A percentile compares a stretch with the other conserved stretches of the same genome.
phyloP scores from a whole-genome alignment of 169 alveolate genomes.

The Plasmodium vivax region DNA sequence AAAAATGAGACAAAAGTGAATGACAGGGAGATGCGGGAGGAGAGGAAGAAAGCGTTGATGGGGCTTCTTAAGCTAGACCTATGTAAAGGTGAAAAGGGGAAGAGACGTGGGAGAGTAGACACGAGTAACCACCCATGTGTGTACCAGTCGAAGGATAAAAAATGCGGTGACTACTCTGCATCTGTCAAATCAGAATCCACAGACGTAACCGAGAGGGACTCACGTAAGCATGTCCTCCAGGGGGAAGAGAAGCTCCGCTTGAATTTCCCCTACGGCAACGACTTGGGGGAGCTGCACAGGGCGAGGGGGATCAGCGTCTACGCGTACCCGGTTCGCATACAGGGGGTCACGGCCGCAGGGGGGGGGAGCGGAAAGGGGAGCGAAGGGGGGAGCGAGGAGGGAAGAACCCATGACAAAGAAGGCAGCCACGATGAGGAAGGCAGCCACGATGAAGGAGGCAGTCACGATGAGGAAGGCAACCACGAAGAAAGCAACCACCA shows the following conservation, averaged over 20 bases:
- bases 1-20: background rate
- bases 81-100: background rate
- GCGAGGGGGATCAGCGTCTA: constrained; percentile 2
- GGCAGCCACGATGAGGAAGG: background rate
- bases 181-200: constrained; percentile 64
- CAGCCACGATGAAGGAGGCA: background rate
- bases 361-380: background rate
- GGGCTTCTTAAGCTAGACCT: background rate
- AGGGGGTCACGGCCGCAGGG: background rate
- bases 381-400: background rate
- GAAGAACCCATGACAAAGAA: background rate
- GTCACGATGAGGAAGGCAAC: background rate
- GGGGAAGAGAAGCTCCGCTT: background rate
- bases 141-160: background rate
- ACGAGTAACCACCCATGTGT: background rate
- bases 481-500: background rate
- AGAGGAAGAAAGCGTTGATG: background rate
- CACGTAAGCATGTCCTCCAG: background rate
- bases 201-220: constrained; percentile 55
- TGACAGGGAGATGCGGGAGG: background rate
- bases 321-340: constrained; percentile 20
- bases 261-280: background rate
- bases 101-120: background rate
- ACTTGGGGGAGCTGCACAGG: background rate
- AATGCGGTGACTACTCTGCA: background rate